A percentile compares a stretch with the other conserved stretches of the same genome.
phyloP scores from a whole-genome alignment of 768 basidiomycete genomes.

The Suillus decipiens region DNA sequence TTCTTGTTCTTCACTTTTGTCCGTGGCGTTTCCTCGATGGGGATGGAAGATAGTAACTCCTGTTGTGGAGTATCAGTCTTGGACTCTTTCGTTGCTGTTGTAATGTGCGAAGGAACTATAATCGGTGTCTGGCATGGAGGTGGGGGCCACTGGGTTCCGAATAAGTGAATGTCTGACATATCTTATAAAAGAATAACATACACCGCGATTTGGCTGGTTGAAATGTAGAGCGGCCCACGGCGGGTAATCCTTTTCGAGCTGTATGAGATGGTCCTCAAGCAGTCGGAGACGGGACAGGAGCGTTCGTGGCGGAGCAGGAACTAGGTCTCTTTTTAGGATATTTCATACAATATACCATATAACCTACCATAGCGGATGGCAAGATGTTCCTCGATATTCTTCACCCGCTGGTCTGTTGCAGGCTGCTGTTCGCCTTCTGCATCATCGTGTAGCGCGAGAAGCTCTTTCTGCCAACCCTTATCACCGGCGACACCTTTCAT shows the following conservation, averaged over 20 bases:
- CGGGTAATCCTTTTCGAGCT: conserved; percentile 79
- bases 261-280: conserved; percentile 76
- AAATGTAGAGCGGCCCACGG: conserved; percentile 91
- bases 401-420: conserved; percentile 62
- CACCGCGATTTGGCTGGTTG: conserved; percentile 79
- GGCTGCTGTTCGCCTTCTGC: conserved; percentile 51
- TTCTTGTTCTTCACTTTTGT: conserved; percentile 39
- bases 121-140: conserved; percentile 78
- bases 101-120: conserved; percentile 72
- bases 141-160: conserved; percentile 69
- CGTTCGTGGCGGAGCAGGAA: conserved; percentile 68
- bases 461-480: conserved; percentile 13
- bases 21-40: conserved; percentile 16
- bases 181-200: conserved; percentile 39
- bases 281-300: conserved; percentile 66
- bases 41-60: conserved; percentile 9
- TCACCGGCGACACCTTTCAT: conserved; percentile 35
- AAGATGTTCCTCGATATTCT: conserved; percentile 70
- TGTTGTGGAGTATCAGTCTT: conserved; percentile 23
- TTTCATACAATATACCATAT: not conserved
- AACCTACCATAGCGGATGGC: conserved; percentile 72
- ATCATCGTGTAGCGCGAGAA: conserved; percentile 25
- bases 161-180: not conserved
- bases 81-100: conserved; percentile 19
- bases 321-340: conserved; percentile 37